A percentile compares a stretch with the other conserved stretches of the same genome.
Evolutionary conservation across 2,329 filamentous ascomycete species (phyloP).

Genomic region (Penicillium sp.): DNA sequence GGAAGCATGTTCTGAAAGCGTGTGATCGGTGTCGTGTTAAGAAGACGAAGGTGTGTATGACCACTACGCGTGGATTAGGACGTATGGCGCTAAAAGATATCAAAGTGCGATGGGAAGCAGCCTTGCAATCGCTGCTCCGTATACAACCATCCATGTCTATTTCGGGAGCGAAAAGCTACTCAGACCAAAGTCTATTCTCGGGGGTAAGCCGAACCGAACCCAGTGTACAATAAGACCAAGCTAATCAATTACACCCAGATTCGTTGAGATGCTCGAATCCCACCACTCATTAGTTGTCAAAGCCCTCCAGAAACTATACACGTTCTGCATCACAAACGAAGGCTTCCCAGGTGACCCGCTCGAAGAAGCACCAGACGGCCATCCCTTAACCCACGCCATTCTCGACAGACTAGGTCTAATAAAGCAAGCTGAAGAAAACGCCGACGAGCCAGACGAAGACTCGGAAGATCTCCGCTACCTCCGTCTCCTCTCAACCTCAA

Average conservation of each 20-base stretch:
- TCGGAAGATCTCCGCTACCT: constrained; percentile 39
- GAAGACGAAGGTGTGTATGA: constrained; percentile 43
- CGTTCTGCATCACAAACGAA: constrained; percentile 43
- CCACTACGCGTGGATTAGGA: background rate
- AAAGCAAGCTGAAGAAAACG: constrained; percentile 43
- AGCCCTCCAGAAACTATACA: constrained; percentile 44
- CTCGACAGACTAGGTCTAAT: constrained; percentile 44
- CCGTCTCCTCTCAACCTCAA: constrained; percentile 35
- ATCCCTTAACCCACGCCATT: constrained; percentile 45
- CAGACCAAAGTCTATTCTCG: constrained; percentile 47
- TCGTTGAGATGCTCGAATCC: constrained; percentile 47
- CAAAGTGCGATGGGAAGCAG: constrained; percentile 47
- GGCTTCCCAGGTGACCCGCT: constrained; percentile 45
- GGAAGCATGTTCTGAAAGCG: constrained; percentile 47
- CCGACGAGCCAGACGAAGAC: constrained; percentile 37
- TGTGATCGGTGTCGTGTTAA: constrained; percentile 49
- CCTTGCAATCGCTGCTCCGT: constrained; percentile 46
- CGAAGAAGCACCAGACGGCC: constrained; percentile 38
- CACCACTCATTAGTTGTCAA: constrained; percentile 45
- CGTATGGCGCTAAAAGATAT: background rate
- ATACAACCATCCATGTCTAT: constrained; percentile 46
- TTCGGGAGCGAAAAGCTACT: constrained; percentile 45
- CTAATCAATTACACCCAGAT: constrained; percentile 25
- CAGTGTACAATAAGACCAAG: background rate
- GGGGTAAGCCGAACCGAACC: constrained; percentile 31